phyloP scores from a whole-genome alignment of 306 rosid genomes.

The Rosa lucieae region DNA sequence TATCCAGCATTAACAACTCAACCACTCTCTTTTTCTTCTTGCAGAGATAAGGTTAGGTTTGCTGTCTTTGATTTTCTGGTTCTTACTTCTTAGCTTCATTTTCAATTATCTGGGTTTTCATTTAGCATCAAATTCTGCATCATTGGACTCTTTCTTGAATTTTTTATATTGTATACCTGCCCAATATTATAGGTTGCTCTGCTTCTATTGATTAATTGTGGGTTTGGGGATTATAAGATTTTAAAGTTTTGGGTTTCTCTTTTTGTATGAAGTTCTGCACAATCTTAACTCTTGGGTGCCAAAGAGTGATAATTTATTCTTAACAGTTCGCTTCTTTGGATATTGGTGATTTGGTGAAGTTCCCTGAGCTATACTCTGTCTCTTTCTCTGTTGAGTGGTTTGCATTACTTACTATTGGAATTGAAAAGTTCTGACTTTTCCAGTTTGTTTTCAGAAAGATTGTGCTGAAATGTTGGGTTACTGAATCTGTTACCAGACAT shows the following conservation, averaged over 20 bases:
- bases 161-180: background rate
- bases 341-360: background rate
- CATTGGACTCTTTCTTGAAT: background rate
- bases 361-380: background rate
- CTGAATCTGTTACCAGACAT: background rate
- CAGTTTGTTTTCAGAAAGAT: too few species aligned
- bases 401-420: background rate
- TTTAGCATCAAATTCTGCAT: background rate
- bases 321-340: background rate
- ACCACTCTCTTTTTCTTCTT: background rate
- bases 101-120: background rate
- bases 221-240: background rate
- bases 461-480: background rate
- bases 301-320: background rate
- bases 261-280: background rate
- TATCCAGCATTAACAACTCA: background rate
- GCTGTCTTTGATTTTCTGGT: background rate
- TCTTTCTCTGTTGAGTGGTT: background rate
- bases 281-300: background rate
- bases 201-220: background rate
- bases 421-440: background rate
- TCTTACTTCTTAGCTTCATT: background rate
- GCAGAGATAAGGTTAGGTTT: constrained; percentile 1
- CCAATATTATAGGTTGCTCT: background rate
- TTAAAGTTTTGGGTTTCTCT: background rate